These are phyloP conservation scores for Geum urbanum DNA, from an alignment of 306 rosid species.

Conservation along the genomic window DNA sequence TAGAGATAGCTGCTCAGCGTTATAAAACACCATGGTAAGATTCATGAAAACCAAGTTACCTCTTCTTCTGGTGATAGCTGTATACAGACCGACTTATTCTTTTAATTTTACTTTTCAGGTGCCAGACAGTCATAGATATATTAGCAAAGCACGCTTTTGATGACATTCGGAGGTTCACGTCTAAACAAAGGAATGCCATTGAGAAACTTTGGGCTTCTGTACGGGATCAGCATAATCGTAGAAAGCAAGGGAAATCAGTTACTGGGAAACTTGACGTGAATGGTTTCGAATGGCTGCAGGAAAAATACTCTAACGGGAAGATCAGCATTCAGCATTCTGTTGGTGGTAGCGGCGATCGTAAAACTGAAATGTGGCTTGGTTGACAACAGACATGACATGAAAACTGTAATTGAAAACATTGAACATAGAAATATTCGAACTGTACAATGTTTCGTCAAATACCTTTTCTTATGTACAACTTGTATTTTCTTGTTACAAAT, in stretches of 20 bases:
- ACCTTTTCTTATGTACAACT: neutral
- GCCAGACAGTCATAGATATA: slow-evolving; percentile 95
- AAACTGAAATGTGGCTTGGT: slow-evolving; percentile 93
- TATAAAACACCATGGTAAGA: slow-evolving; percentile 78
- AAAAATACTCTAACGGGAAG: slow-evolving; percentile 77
- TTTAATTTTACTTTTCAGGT: slow-evolving; percentile 45
- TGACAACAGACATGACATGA: slow-evolving; percentile 20
- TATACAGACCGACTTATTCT: neutral
- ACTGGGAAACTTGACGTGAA: slow-evolving; percentile 86
- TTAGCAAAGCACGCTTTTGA: slow-evolving; percentile 81
- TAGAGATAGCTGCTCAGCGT: slow-evolving; percentile 85
- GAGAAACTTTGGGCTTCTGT: slow-evolving; percentile 83
- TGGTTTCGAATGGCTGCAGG: slow-evolving; percentile 84
- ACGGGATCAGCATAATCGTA: slow-evolving; percentile 63
- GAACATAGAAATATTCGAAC: too few relatives aligned
- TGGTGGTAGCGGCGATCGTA: slow-evolving; percentile 76
- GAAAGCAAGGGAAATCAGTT: slow-evolving; percentile 89
- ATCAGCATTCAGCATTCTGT: slow-evolving; percentile 89
- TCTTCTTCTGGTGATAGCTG: neutral
- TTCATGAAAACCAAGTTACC: neutral
- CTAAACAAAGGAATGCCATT: slow-evolving; percentile 70
- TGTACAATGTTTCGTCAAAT: neutral
- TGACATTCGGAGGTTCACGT: slow-evolving; percentile 68
- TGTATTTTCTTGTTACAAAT: neutral
- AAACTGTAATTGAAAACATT: too few relatives aligned